Conservation (phyloP, 306 rosid genomes). For the Vigna mungo region DNA sequence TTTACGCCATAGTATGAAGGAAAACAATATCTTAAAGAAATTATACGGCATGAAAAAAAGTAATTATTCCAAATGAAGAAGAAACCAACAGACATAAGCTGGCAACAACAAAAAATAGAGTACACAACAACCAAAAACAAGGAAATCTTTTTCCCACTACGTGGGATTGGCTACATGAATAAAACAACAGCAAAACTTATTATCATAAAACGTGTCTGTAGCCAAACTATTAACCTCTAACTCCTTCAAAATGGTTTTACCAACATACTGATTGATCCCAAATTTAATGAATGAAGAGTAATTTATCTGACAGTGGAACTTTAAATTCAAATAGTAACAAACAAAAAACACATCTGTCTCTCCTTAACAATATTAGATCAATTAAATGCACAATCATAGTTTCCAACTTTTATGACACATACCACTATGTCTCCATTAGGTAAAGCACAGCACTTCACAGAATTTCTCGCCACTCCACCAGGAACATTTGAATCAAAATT, state of each 20-base stretch:
- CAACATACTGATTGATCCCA: neutral
- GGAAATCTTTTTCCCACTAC: neutral
- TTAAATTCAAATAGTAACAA: conserved; percentile 15
- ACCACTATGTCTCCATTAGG: conserved; percentile 97
- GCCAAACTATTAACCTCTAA: neutral
- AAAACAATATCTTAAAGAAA: neutral
- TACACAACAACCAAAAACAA: neutral
- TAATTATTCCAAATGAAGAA: neutral
- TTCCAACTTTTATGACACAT: conserved; percentile 59
- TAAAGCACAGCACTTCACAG: conserved; percentile 79
- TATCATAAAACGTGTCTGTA: neutral
- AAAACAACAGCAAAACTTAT: neutral
- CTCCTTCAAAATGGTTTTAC: neutral
- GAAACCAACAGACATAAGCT: neutral
- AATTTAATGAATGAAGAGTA: conserved; percentile 19
- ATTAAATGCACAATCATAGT: conserved; percentile 22
- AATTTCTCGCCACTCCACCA: conserved; percentile 86
- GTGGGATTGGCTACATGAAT: neutral
- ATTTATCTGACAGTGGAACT: conserved; percentile 16
- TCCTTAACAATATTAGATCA: conserved; percentile 28
- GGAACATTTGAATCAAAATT: conserved; percentile 68
- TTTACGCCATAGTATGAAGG: too few relatives aligned
- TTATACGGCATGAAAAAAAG: neutral
- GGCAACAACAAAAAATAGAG: neutral
- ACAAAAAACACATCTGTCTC: conserved; percentile 6